Evolutionary conservation across 805 yeast species (phyloP).

Genomic region (Suhomyces kilbournensis): DNA sequence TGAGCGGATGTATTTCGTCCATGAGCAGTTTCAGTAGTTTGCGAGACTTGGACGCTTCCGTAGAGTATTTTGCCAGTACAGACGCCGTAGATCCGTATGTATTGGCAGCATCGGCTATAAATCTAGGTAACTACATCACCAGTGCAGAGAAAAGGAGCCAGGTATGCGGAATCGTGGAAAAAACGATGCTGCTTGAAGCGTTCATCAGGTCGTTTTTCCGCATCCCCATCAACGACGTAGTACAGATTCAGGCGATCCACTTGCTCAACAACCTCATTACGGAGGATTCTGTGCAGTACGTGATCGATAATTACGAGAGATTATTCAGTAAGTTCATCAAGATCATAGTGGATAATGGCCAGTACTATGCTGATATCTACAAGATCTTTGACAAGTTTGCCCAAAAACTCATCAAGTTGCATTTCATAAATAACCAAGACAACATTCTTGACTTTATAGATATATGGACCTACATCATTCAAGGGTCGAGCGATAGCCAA

Average conservation of each 20-base stretch:
- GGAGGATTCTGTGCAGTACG: slow-evolving; percentile 7
- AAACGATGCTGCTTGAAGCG: slow-evolving; percentile 4
- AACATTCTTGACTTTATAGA: slow-evolving; percentile 10
- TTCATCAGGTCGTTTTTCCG: slow-evolving; percentile 21
- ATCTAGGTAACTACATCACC: slow-evolving; percentile 35
- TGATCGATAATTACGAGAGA: slow-evolving; percentile 13
- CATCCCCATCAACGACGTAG: slow-evolving; percentile 26
- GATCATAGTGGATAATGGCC: slow-evolving; percentile 30
- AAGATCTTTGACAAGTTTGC: slow-evolving; percentile 25
- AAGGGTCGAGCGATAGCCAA: slow-evolving; percentile 10
- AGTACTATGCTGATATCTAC: slow-evolving; percentile 34
- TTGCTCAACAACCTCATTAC: slow-evolving; percentile 29
- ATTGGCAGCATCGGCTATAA: slow-evolving; percentile 28
- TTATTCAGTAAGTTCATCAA: slow-evolving; percentile 20
- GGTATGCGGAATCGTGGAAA: slow-evolving; percentile 9
- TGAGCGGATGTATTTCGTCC: slow-evolving; percentile 34
- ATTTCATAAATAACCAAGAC: slow-evolving; percentile 11
- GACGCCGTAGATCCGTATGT: slow-evolving; percentile 21
- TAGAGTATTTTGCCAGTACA: slow-evolving; percentile 7
- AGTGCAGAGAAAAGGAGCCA: slow-evolving; percentile 14
- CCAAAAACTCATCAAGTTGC: slow-evolving; percentile 13
- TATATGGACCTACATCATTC: slow-evolving; percentile 8
- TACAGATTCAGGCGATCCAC: slow-evolving; percentile 38
- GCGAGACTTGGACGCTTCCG: slow-evolving; percentile 17
- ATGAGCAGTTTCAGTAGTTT: slow-evolving; percentile 24